A percentile compares a stretch with the other conserved stretches of the same genome.
These are phyloP conservation scores for Talaromyces adpressus DNA, from an alignment of 495 filamentous ascomycete genomes.

Conservation along the genomic window DNA sequence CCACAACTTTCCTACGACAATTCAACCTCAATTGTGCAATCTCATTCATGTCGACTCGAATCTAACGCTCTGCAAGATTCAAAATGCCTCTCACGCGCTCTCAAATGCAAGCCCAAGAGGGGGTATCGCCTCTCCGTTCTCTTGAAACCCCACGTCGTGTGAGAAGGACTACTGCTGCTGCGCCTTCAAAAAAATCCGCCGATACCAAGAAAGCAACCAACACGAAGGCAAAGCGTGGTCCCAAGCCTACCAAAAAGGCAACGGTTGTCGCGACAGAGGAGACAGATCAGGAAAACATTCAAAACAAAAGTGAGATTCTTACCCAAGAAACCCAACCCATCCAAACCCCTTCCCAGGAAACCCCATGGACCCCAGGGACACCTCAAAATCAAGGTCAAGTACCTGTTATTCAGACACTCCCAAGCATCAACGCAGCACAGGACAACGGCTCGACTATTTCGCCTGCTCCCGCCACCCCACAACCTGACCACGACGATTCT, in stretches of 20 bases:
- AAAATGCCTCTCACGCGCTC: slow-evolving; percentile 6
- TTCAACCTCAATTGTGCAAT: neutral
- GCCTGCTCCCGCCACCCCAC: neutral
- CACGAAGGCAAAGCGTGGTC: neutral
- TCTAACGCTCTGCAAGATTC: neutral
- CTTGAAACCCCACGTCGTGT: slow-evolving; percentile 1
- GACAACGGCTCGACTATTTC: neutral
- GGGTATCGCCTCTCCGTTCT: neutral
- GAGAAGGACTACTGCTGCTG: neutral
- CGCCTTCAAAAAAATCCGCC: neutral
- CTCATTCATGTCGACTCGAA: neutral
- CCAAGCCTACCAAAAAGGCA: neutral
- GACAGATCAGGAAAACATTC: neutral
- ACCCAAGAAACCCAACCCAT: neutral
- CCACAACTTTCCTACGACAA: neutral
- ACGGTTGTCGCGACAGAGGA: neutral
- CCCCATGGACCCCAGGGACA: neutral
- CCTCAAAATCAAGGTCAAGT: neutral
- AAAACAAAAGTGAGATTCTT: slow-evolving; percentile 1
- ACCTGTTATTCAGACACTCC: neutral
- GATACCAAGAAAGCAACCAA: neutral
- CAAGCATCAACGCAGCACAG: neutral
- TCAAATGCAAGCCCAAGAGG: neutral
- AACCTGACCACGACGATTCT: neutral
- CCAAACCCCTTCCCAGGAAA: neutral